Conservation (phyloP, 176 grass and related monocot genomes). For the Carex kokanica region DNA sequence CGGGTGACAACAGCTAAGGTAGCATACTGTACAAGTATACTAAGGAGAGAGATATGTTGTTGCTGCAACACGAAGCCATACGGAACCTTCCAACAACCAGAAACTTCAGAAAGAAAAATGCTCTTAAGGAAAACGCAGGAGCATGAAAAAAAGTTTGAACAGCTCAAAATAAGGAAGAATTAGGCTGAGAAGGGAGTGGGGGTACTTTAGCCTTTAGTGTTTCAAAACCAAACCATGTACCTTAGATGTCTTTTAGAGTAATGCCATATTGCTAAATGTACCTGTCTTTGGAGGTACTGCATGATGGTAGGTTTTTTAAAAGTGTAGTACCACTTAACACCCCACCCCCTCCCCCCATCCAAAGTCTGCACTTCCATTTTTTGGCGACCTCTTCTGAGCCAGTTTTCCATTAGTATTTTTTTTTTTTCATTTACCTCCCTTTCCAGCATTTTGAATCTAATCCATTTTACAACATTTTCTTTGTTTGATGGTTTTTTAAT, state of each 20-base stretch:
- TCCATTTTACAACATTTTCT: neutral
- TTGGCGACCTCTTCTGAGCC: neutral
- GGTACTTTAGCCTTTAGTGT: neutral
- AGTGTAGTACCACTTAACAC: neutral
- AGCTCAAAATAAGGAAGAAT: neutral
- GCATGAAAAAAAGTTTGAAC: neutral
- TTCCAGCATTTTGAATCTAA: neutral
- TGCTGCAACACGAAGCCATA: neutral
- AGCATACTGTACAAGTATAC: neutral
- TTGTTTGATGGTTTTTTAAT: neutral
- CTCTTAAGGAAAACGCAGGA: neutral
- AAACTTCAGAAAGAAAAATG: neutral
- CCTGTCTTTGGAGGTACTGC: neutral
- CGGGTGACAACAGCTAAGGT: neutral
- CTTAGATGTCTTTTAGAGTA: neutral
- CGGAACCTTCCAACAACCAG: neutral
- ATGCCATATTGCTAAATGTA: neutral
- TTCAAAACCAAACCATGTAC: neutral
- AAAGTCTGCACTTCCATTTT: neutral
- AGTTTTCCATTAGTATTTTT: neutral
- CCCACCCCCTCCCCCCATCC: neutral
- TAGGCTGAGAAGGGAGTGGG: neutral
- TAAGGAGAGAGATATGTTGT: neutral
- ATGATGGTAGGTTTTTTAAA: neutral
- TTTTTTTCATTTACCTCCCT: neutral